Evolutionary conservation across 2,329 filamentous ascomycete genomes (phyloP).

Genomic region (Camillea tinctor): DNA sequence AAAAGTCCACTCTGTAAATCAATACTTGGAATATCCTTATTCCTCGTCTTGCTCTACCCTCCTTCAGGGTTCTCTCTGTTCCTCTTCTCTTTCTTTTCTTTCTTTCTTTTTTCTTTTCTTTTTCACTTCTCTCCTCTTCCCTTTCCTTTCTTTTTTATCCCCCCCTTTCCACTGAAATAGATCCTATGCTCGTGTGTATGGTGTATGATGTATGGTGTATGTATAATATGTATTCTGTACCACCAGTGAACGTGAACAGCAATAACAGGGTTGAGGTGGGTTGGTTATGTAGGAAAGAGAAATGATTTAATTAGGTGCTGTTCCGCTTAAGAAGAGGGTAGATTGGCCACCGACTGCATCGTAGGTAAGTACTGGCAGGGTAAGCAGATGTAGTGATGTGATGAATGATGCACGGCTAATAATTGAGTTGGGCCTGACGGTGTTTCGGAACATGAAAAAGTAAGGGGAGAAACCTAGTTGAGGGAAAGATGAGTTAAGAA

Average conservation of each 20-base stretch:
- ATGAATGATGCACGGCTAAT: not conserved
- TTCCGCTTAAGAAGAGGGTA: not conserved
- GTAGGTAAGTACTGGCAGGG: too few species aligned
- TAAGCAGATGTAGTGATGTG: too few species aligned
- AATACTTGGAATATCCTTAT: not conserved
- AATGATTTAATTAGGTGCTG: not conserved
- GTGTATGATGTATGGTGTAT: too few species aligned
- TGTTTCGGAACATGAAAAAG: not conserved
- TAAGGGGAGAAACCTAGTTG: not conserved
- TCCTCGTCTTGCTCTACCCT: not conserved
- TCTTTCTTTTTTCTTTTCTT: not conserved
- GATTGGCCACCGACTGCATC: not conserved
- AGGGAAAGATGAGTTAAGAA: not conserved
- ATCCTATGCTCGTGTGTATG: too few species aligned
- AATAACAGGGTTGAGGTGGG: slow-evolving; percentile 5
- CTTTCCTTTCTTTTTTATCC: not conserved
- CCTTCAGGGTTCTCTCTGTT: not conserved
- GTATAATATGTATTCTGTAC: too few species aligned
- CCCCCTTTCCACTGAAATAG: too few species aligned
- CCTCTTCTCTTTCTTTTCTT: not conserved
- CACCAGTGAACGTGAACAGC: not conserved
- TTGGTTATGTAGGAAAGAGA: not conserved
- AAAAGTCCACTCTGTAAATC: not conserved
- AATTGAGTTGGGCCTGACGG: not conserved
- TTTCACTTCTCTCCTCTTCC: not conserved